Conservation (phyloP, 768 basidiomycete genomes). For the Coprinopsis cinerea region DNA sequence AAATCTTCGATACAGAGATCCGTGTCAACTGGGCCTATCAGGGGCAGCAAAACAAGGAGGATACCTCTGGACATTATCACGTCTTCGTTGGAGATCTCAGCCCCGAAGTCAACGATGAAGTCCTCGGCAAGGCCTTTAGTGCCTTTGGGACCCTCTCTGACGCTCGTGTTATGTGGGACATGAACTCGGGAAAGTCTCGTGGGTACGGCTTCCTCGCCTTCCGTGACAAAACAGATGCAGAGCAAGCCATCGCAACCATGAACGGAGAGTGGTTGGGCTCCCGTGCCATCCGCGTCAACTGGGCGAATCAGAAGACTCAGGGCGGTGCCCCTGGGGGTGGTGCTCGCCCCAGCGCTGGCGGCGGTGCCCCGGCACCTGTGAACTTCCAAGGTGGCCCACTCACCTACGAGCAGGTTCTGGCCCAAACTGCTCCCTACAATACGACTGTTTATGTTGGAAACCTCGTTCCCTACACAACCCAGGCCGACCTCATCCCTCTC, state of each 20-base stretch:
- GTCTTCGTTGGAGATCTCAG: conserved; percentile 99
- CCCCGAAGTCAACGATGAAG: conserved; percentile 97
- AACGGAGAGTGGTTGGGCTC: conserved; percentile 99
- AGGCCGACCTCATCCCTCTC: conserved; percentile 94
- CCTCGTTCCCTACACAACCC: conserved; percentile 94
- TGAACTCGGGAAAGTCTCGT: conserved; percentile 98
- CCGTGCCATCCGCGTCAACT: conserved; percentile 97
- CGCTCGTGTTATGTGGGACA: conserved; percentile 99
- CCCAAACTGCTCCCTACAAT: conserved; percentile 92
- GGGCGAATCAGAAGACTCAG: conserved; percentile 99
- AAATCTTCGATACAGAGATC: conserved; percentile 99
- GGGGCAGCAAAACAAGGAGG: conserved; percentile 97
- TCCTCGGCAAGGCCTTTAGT: conserved; percentile 92
- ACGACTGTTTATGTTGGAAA: conserved; percentile 98
- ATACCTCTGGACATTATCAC: conserved; percentile 95
- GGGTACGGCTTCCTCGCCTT: conserved; percentile 99
- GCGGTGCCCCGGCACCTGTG: conserved; percentile 71
- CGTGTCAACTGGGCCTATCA: conserved; percentile 99
- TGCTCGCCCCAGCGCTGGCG: conserved; percentile 17
- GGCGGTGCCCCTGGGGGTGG: conserved; percentile 35
- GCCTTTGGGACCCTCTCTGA: conserved; percentile 97
- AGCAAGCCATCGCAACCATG: conserved; percentile 99
- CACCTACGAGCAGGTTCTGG: conserved; percentile 88
- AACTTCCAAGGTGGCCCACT: conserved; percentile 87
- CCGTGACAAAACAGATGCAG: conserved; percentile 97